phyloP scores from a whole-genome alignment of 129 eudicot genomes.

The Flaveria robusta region DNA sequence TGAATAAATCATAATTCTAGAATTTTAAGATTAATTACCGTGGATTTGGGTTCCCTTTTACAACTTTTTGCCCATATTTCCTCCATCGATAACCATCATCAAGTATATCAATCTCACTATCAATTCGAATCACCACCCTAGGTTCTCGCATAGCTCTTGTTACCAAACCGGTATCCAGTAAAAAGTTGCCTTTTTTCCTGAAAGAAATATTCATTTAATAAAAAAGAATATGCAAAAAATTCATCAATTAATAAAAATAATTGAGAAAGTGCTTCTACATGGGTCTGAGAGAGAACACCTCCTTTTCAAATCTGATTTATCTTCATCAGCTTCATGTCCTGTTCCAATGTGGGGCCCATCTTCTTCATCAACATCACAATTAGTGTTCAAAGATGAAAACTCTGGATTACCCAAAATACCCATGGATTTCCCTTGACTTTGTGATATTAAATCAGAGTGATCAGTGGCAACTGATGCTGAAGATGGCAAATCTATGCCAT shows the following conservation, averaged over 20 bases:
- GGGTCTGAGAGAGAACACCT: conserved; percentile 54
- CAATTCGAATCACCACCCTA: conserved; percentile 67
- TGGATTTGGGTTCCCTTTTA: conserved; percentile 88
- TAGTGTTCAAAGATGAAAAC: conserved; percentile 41
- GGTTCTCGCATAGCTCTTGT: conserved; percentile 76
- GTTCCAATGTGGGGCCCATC: conserved; percentile 46
- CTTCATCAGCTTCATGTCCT: conserved; percentile 59
- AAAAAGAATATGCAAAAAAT: background rate
- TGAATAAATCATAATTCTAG: background rate
- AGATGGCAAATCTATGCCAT: conserved; percentile 48
- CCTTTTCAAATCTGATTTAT: conserved; percentile 63
- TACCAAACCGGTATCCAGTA: conserved; percentile 49
- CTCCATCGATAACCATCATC: conserved; percentile 96
- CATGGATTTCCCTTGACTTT: conserved; percentile 35
- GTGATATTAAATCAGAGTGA: conserved; percentile 37
- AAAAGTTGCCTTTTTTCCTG: conserved; percentile 59
- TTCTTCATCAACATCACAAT: conserved; percentile 48
- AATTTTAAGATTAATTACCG: conserved; percentile 43
- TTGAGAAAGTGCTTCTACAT: conserved; percentile 31
- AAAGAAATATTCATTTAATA: conserved; percentile 6
- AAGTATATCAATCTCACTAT: conserved; percentile 67
- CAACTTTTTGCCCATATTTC: conserved; percentile 84
- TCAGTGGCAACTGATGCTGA: conserved; percentile 43
- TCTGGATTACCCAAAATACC: conserved; percentile 43
- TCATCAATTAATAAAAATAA: conserved; percentile 9